These are phyloP conservation scores for Syzygium oleosum DNA, from an alignment of 345 rosid genomes.

Conservation along the genomic window DNA sequence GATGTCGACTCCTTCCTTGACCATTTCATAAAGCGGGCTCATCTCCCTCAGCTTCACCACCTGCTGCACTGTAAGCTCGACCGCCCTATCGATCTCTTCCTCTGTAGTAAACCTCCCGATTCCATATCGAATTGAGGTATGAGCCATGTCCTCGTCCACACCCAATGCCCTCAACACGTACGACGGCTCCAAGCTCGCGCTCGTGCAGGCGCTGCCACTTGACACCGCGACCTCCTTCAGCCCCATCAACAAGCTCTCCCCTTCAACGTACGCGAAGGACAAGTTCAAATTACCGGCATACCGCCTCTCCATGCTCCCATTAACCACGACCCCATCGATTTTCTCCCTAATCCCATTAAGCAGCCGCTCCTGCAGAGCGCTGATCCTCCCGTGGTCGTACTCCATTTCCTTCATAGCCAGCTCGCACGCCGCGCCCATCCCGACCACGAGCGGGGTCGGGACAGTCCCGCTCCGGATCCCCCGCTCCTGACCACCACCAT, in stretches of 20 bases:
- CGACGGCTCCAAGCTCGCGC: conserved; percentile 97
- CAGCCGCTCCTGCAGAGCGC: conserved; percentile 56
- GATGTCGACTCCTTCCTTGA: conserved; percentile 78
- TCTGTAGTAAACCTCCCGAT: conserved; percentile 92
- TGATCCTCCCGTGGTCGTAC: conserved; percentile 67
- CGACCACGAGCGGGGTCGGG: conserved; percentile 77
- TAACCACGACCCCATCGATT: conserved; percentile 82
- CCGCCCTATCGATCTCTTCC: conserved; percentile 76
- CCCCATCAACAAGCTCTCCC: conserved; percentile 97
- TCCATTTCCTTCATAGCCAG: conserved; percentile 82
- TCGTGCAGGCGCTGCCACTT: conserved; percentile 98
- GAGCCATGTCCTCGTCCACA: conserved; percentile 99
- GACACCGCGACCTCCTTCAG: conserved; percentile 97
- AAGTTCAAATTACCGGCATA: conserved; percentile 79
- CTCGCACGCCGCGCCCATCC: conserved; percentile 90
- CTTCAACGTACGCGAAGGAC: conserved; percentile 94
- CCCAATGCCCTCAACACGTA: conserved; percentile 95
- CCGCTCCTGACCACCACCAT: conserved; percentile 99
- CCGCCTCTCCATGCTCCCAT: conserved; percentile 76
- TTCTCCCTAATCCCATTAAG: conserved; percentile 60
- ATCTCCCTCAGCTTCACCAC: conserved; percentile 91
- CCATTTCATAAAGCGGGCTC: conserved; percentile 98
- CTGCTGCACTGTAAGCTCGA: conserved; percentile 79
- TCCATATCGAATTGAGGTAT: conserved; percentile 93
- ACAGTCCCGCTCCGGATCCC: conserved; percentile 93